Base-by-base conservation (phyloP, 352 stramenopile genomes). In the Pythium scleroteichum region DNA sequence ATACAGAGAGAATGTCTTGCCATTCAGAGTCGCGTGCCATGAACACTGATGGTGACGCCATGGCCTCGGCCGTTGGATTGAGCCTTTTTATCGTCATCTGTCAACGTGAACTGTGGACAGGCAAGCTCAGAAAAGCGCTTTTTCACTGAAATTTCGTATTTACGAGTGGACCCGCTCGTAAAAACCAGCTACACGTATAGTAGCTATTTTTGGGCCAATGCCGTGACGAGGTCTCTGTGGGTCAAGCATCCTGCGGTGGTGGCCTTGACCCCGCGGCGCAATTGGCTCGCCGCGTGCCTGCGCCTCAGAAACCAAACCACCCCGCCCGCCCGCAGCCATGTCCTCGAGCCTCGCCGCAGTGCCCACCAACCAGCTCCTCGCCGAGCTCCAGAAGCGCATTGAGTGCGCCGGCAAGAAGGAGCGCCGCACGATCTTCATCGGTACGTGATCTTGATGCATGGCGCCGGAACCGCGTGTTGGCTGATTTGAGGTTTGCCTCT, bases 381-480 rank as follows among this genome's bases (percentile, higher is more conserved):
- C 88, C 47, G 91, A 98, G 79, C 62, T 98, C 53, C 76, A 97
- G 81, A 95, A 93, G 73, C 86, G 92, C 66, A 86, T 97, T 35
- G 83, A 96, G 41, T 98, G 94, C 72, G 76, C 82, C 44, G 72
- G 76, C 65, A 98, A 98, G 78, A 95, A 96, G 78, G 91, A 97
- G 76, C 95, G 92, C 64, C 87, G 91, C 63, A 97, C 90, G 32
- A 97, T 98, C 66, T 96, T 98, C 64, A 96, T 98, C 66, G 93
- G 92, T 95, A 70, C 69, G 77, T 71, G 45, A 50, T n/a, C n/a
- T n/a, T n/a, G n/a, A n/a, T n/a, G n/a, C n/a, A n/a, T n/a, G n/a
- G n/a, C n/a, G n/a, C n/a, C n/a, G n/a, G n/a, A n/a, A n/a, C n/a
- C n/a, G 8, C 13, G 53, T 42, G 12, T 49, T 44, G 46, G 47